phyloP scores from a whole-genome alignment of 1,139 yeast species.

The Lodderomyces metapsilosis region DNA sequence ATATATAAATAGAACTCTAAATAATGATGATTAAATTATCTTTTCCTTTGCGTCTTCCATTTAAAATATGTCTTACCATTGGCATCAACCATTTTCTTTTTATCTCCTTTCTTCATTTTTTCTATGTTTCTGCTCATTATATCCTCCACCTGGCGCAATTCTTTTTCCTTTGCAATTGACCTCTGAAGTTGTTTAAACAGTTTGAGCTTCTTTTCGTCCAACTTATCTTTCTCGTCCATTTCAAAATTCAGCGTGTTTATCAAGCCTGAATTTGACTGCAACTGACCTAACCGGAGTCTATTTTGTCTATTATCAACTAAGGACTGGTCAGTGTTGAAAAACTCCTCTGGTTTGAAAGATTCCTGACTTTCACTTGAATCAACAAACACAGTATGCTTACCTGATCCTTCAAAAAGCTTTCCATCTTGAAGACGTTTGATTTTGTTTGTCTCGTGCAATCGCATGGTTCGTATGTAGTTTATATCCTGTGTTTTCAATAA shows the following conservation, averaged over 20 bases:
- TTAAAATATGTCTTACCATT: conserved; percentile 73
- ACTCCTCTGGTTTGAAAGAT: conserved; percentile 59
- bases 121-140: conserved; percentile 78
- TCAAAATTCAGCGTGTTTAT: conserved; percentile 27
- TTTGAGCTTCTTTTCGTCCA: conserved; percentile 57
- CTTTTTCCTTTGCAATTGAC: conserved; percentile 64
- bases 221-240: conserved; percentile 37
- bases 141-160: conserved; percentile 65
- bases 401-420: conserved; percentile 53
- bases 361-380: conserved; percentile 57
- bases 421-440: conserved; percentile 60
- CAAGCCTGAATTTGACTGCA: conserved; percentile 39
- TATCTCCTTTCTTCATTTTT: conserved; percentile 86
- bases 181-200: conserved; percentile 54
- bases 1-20: conserved; percentile 58
- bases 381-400: conserved; percentile 85
- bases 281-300: conserved; percentile 63
- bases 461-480: conserved; percentile 75
- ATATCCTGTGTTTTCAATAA: conserved; percentile 86
- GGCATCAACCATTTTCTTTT: conserved; percentile 65
- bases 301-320: conserved; percentile 68
- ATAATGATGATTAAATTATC: conserved; percentile 28
- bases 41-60: conserved; percentile 86
- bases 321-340: conserved; percentile 67
- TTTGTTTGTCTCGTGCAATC: conserved; percentile 65